A percentile compares a stretch with the other conserved stretches of the same genome.
These are phyloP conservation scores for Kurtzmaniella natalensis DNA, from an alignment of 1,139 yeast genomes.

Conservation along the genomic window DNA sequence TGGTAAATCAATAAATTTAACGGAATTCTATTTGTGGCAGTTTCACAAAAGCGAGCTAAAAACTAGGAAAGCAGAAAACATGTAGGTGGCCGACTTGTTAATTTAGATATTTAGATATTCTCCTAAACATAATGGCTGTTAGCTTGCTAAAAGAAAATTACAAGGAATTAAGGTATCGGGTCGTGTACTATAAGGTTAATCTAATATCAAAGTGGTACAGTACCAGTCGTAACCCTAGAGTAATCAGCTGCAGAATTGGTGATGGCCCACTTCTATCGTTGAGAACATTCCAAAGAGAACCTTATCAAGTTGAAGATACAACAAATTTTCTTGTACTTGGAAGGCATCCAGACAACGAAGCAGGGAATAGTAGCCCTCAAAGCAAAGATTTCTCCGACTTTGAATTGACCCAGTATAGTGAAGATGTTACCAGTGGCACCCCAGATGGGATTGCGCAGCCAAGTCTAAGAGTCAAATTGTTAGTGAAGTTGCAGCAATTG, in stretches of 20 bases:
- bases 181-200: slow-evolving; percentile 30
- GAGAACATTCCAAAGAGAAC: slow-evolving; percentile 27
- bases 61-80: too few species aligned
- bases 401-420: not conserved
- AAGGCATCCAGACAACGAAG: not conserved
- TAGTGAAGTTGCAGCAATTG: not conserved
- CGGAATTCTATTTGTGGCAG: too few species aligned
- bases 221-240: slow-evolving; percentile 30
- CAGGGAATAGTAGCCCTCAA: not conserved
- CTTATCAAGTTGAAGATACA: too few species aligned
- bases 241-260: slow-evolving; percentile 35
- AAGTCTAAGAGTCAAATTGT: not conserved
- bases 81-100: too few species aligned
- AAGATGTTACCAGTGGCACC: not conserved
- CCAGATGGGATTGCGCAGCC: slow-evolving; percentile 1
- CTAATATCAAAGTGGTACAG: slow-evolving; percentile 41
- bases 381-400: not conserved
- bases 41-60: too few species aligned
- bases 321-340: slow-evolving; percentile 14
- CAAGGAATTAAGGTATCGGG: slow-evolving; percentile 22
- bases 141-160: slow-evolving; percentile 5
- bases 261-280: slow-evolving; percentile 37
- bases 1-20: too few species aligned
- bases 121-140: not conserved
- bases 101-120: too few species aligned